phyloP scores from a whole-genome alignment of 2,329 filamentous ascomycete genomes.

The Fonsecaea pugnacius region DNA sequence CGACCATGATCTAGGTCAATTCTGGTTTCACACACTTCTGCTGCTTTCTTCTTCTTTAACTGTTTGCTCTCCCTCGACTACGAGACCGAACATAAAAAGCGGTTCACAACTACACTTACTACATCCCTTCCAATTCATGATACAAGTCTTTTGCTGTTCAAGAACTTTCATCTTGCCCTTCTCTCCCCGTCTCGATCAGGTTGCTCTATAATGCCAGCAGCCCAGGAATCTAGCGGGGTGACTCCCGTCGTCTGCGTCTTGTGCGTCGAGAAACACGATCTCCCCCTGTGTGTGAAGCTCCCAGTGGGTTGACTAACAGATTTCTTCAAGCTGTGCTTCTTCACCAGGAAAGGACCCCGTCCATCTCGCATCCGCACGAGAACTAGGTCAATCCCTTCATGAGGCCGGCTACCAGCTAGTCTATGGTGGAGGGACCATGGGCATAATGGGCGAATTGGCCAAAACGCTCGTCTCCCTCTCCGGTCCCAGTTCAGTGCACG shows the following conservation, averaged over 20 bases:
- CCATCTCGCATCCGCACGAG: conserved; percentile 77
- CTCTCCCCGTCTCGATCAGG: conserved; percentile 1
- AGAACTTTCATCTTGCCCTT: background rate
- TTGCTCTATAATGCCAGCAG: conserved; percentile 7
- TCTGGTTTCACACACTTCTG: background rate
- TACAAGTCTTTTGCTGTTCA: background rate
- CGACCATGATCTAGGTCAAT: background rate
- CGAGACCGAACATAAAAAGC: background rate
- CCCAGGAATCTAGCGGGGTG: conserved; percentile 64
- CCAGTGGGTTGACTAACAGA: conserved; percentile 31
- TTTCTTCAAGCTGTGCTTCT: conserved; percentile 71
- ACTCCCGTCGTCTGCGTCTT: conserved; percentile 84
- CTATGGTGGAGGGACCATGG: conserved; percentile 92
- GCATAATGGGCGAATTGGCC: conserved; percentile 93
- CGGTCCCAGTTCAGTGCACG: conserved; percentile 82
- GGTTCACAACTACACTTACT: background rate
- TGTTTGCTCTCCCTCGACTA: background rate
- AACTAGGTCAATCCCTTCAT: conserved; percentile 75
- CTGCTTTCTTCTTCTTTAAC: conserved; percentile 3
- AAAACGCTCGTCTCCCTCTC: conserved; percentile 81
- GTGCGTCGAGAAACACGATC: conserved; percentile 48
- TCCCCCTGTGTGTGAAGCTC: background rate
- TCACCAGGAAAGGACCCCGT: conserved; percentile 71
- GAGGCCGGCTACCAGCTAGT: conserved; percentile 79
- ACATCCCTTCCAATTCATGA: background rate